These are phyloP conservation scores for Botrytis squamosa DNA, from an alignment of 2,329 filamentous ascomycete genomes.

Conservation along the genomic window DNA sequence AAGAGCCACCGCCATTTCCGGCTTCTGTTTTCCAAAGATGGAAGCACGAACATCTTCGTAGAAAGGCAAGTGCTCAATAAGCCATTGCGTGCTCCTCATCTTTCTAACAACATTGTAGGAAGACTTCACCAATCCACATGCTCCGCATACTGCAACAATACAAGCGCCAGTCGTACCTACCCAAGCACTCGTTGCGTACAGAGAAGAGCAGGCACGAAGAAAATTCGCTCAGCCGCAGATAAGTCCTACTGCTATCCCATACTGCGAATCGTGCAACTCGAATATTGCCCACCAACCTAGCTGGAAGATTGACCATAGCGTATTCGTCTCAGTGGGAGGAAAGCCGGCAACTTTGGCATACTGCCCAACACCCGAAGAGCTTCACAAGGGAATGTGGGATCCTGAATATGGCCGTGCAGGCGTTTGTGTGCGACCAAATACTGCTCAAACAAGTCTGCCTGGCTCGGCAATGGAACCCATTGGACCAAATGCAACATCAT, in stretches of 20 bases:
- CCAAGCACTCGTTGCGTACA: constrained; percentile 41
- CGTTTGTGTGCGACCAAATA: neutral
- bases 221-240: constrained; percentile 16
- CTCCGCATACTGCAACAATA: constrained; percentile 49
- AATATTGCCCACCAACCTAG: constrained; percentile 20
- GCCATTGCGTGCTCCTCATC: neutral
- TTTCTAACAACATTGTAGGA: constrained; percentile 21
- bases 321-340: constrained; percentile 24
- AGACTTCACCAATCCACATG: constrained; percentile 47
- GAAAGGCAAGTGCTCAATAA: constrained; percentile 41
- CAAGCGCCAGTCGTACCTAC: constrained; percentile 46
- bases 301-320: constrained; percentile 27
- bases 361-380: constrained; percentile 23
- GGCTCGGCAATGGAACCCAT: neutral
- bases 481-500: neutral
- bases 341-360: constrained; percentile 18
- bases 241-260: constrained; percentile 11
- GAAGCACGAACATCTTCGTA: constrained; percentile 46
- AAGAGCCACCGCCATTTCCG: constrained; percentile 46
- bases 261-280: constrained; percentile 18
- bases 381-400: constrained; percentile 24
- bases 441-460: neutral
- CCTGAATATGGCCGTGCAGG: constrained; percentile 23
- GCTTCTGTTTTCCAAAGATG: constrained; percentile 49
- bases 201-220: constrained; percentile 31